Evolutionary conservation across 148 eudicot species (phyloP), one percentile per base, ranked within the genome.

Genomic region (Vaccinium myrtillus): DNA sequence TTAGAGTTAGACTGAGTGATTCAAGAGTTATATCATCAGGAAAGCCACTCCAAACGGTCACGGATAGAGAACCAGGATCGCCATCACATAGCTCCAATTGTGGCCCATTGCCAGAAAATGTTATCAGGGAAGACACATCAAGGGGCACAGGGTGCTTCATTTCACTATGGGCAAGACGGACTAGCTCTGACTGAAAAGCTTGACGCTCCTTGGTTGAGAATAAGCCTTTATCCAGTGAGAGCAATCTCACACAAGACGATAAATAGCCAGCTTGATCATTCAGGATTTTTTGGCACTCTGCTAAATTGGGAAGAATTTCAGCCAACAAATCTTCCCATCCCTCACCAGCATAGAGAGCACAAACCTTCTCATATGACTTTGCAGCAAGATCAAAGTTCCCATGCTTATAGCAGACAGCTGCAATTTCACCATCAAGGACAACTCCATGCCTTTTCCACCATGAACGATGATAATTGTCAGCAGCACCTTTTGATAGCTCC

Each of bases 391-490:
- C 97, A 87, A 87, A 93, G 80, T 93, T 93, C 74, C 91, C 93
- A 82, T 92, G 94, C 87, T 93, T 97, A 83, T 90, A 91, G 82
- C 89, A 94, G 79, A 97, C 95, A 85, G 94, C 91, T 36, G 98
- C 99, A 86, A 94, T 92, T 93, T 95, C 99, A 83, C 99, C 99
- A 85, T 97, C 98, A 86, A 97, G 95, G 77, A 93, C 97, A 91
- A 97, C 99, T 82, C 98, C 98, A 54, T 97, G 97, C 84, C 99
- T 93, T 89, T 91, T 95, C 98, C 99, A 93, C 99, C 99, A 97
- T 12, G 99, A 97, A 79, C 83, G 94, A 85, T 97, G 95, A 82
- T 94, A 97, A 87, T 94, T 94, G 80, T 95, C 91, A 67, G 98
- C 98, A 89, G 98, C 99, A 82, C 96, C 97, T 83, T 93, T 94